Evolutionary conservation across 805 yeast genomes (phyloP).

Genomic region (Geotrichum ghanense): DNA sequence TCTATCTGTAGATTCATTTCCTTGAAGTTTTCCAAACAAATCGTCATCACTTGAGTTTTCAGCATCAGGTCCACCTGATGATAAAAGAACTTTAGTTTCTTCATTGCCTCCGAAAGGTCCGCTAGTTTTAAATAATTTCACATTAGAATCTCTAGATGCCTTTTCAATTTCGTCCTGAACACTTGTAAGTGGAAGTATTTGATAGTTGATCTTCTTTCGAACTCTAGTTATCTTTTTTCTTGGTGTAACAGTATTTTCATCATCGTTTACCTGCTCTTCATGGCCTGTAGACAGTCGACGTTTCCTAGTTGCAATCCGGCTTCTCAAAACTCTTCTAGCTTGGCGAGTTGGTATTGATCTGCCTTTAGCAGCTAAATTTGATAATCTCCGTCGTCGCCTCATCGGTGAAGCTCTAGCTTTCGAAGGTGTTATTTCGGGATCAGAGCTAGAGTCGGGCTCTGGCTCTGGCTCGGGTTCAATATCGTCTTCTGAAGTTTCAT

Average conservation of each 20-base stretch:
- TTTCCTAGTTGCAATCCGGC: background rate
- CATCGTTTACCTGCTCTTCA: slow-evolving; percentile 16
- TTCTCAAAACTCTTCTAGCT: background rate
- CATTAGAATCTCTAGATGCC: slow-evolving; percentile 33
- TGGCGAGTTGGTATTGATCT: background rate
- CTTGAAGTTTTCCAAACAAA: slow-evolving; percentile 1
- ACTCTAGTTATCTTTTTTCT: slow-evolving; percentile 37
- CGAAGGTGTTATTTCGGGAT: background rate
- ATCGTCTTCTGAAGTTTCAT: background rate
- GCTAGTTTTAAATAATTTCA: slow-evolving; percentile 80
- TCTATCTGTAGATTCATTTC: slow-evolving; percentile 13
- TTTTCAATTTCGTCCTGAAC: slow-evolving; percentile 19
- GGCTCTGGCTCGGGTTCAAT: background rate
- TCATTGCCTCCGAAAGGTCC: slow-evolving; percentile 97
- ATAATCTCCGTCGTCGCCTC: background rate
- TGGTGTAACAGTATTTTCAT: slow-evolving; percentile 31
- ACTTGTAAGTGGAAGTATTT: slow-evolving; percentile 67
- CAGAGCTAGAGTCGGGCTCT: background rate
- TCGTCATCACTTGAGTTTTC: slow-evolving; percentile 37
- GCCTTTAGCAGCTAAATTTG: background rate
- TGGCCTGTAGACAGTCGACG: slow-evolving; percentile 4
- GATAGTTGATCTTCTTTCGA: slow-evolving; percentile 65
- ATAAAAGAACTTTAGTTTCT: slow-evolving; percentile 31
- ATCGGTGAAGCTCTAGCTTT: background rate
- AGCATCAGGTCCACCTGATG: slow-evolving; percentile 26